Conservation (phyloP, 1,284 basidiomycete species). For the Agroathelia rolfsii region DNA sequence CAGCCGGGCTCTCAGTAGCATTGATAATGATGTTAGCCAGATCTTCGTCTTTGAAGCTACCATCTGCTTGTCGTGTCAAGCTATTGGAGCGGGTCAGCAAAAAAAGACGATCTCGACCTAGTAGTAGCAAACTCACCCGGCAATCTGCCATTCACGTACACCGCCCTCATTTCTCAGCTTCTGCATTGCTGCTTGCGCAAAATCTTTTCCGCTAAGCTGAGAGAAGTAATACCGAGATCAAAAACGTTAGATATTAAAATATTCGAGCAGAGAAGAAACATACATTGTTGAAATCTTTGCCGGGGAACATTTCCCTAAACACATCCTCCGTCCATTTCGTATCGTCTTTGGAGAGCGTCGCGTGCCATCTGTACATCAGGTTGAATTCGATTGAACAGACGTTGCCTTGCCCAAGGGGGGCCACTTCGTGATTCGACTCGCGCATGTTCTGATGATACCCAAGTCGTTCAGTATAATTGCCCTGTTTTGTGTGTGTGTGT, state of each 20-base stretch:
- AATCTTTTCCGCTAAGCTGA: constrained; percentile 8
- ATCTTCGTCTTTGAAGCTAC: constrained; percentile 31
- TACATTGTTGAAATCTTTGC: constrained; percentile 22
- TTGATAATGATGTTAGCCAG: constrained; percentile 31
- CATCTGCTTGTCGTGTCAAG: constrained; percentile 20
- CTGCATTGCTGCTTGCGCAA: constrained; percentile 14
- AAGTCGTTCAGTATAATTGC: constrained; percentile 11
- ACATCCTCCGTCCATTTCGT: constrained; percentile 31
- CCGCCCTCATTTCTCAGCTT: constrained; percentile 23
- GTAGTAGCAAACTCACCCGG: constrained; percentile 19
- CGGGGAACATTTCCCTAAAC: constrained; percentile 23
- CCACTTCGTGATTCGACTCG: constrained; percentile 31
- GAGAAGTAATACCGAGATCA: too few relatives aligned
- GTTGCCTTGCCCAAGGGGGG: constrained; percentile 39
- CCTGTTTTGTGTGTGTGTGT: too few relatives aligned
- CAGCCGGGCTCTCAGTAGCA: constrained; percentile 34
- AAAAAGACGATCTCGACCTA: constrained; percentile 4
- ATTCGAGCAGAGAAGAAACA: constrained; percentile 10
- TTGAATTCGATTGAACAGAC: constrained; percentile 45
- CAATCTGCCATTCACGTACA: too few relatives aligned
- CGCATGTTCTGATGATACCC: constrained; percentile 32
- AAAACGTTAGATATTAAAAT: constrained; percentile 16
- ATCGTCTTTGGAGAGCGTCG: constrained; percentile 32
- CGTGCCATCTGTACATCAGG: constrained; percentile 34
- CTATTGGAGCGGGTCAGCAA: constrained; percentile 11